Evolutionary conservation across 2,329 filamentous ascomycete species (phyloP).

Genomic region (Diaporthe amygdali): DNA sequence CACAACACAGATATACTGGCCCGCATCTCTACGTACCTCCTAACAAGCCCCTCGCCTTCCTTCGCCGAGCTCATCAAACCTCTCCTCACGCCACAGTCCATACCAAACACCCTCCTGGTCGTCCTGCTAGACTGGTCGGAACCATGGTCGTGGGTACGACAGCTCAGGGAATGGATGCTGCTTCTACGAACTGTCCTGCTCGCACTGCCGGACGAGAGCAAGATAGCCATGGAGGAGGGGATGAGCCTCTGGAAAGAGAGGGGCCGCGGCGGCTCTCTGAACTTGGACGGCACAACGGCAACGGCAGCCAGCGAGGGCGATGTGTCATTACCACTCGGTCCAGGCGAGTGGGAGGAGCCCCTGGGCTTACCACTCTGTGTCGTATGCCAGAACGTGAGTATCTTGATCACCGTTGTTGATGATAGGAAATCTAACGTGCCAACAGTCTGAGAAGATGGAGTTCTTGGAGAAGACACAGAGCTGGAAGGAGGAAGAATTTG

Average conservation of each 20-base stretch:
- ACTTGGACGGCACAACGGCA: slow-evolving; percentile 65
- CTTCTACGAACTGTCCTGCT: slow-evolving; percentile 79
- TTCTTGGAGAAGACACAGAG: slow-evolving; percentile 84
- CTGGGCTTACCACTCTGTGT: slow-evolving; percentile 87
- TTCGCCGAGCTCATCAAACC: slow-evolving; percentile 85
- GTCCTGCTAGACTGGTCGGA: slow-evolving; percentile 95
- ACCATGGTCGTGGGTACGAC: slow-evolving; percentile 89
- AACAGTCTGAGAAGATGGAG: slow-evolving; percentile 85
- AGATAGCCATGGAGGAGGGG: slow-evolving; percentile 84
- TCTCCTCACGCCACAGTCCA: slow-evolving; percentile 81
- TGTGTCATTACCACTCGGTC: slow-evolving; percentile 77
- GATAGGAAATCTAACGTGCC: slow-evolving; percentile 28
- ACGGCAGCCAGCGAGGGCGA: slow-evolving; percentile 68
- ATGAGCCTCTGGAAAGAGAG: slow-evolving; percentile 82
- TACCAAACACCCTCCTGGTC: slow-evolving; percentile 86
- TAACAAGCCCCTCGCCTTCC: slow-evolving; percentile 82
- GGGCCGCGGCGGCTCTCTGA: slow-evolving; percentile 68
- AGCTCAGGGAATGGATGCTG: slow-evolving; percentile 88
- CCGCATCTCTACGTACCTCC: slow-evolving; percentile 85
- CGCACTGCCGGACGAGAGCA: slow-evolving; percentile 76
- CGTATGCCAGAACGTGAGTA: slow-evolving; percentile 88
- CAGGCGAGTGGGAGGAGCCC: slow-evolving; percentile 92
- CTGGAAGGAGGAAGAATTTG: slow-evolving; percentile 97
- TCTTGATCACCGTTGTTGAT: too few relatives aligned
- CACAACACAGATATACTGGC: slow-evolving; percentile 77